A percentile compares a stretch with the other conserved stretches of the same genome.
phyloP scores from a whole-genome alignment of 805 yeast species.

The Citeromyces matritensis region DNA sequence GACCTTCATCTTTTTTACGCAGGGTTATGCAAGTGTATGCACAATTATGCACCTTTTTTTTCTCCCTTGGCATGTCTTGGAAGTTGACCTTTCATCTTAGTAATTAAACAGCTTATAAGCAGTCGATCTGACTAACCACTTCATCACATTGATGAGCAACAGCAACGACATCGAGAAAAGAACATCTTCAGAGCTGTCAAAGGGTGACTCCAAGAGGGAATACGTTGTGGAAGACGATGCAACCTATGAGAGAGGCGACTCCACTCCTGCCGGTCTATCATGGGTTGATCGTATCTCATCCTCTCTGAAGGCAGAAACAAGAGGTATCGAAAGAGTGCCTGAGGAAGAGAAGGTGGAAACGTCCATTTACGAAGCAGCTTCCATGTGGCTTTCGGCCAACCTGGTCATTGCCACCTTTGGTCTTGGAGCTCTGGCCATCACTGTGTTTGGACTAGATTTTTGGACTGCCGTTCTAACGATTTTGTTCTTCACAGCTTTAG shows the following conservation, averaged over 20 bases:
- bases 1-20: too few relatives aligned
- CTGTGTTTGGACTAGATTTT: slow-evolving; percentile 54
- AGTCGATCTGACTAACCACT: too few relatives aligned
- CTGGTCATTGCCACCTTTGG: slow-evolving; percentile 75
- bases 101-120: too few relatives aligned
- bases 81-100: too few relatives aligned
- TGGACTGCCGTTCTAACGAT: slow-evolving; percentile 56
- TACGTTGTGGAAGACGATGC: too few relatives aligned
- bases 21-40: too few relatives aligned
- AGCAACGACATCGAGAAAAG: too few relatives aligned
- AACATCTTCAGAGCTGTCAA: too few relatives aligned
- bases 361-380: slow-evolving; percentile 53
- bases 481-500: slow-evolving; percentile 60
- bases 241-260: slow-evolving; percentile 3
- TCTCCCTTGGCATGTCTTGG: too few relatives aligned
- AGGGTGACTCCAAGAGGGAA: too few relatives aligned
- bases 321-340: slow-evolving; percentile 72
- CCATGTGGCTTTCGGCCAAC: slow-evolving; percentile 89
- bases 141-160: too few relatives aligned
- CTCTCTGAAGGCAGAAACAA: slow-evolving; percentile 32
- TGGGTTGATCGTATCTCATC: slow-evolving; percentile 11
- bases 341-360: slow-evolving; percentile 65
- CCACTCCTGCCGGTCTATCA: slow-evolving; percentile 4
- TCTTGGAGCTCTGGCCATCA: slow-evolving; percentile 53
- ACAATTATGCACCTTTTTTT: too few relatives aligned